These are phyloP conservation scores for Patellifolia procumbens DNA, from an alignment of 179 eudicot genomes.

Conservation along the genomic window DNA sequence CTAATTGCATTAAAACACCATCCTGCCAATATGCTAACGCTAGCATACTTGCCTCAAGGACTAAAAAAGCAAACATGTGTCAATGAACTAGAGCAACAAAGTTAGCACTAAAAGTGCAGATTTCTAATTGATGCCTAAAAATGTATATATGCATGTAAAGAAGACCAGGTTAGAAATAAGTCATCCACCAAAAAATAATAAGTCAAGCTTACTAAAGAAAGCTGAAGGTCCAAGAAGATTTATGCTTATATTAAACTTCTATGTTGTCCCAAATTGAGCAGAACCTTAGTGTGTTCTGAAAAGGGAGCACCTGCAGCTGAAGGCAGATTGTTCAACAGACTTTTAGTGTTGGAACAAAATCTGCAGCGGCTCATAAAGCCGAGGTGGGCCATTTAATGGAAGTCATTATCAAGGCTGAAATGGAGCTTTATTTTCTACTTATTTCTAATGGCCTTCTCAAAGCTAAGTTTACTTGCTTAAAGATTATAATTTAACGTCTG, in stretches of 20 bases:
- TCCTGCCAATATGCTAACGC: background rate
- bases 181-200: background rate
- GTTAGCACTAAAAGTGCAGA: background rate
- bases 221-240: too few relatives aligned
- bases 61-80: background rate
- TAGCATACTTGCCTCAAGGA: background rate
- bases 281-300: background rate
- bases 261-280: too few relatives aligned
- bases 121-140: background rate
- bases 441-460: background rate
- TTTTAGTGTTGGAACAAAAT: slow-evolving; percentile 76
- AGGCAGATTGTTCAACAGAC: slow-evolving; percentile 82
- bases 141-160: background rate
- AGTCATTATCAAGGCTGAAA: too few relatives aligned
- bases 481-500: slow-evolving; percentile 8
- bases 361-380: slow-evolving; percentile 90
- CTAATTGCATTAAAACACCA: background rate
- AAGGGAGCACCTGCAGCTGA: background rate
- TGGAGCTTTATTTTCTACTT: background rate
- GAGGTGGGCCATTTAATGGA: slow-evolving; percentile 53
- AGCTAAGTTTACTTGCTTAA: background rate
- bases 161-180: background rate
- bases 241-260: too few relatives aligned
- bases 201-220: too few relatives aligned
- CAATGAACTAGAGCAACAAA: background rate